Evolutionary conservation across 805 yeast genomes (phyloP), one percentile per base, ranked within the genome.

Genomic region (Nakazawaea ishiwadae): DNA sequence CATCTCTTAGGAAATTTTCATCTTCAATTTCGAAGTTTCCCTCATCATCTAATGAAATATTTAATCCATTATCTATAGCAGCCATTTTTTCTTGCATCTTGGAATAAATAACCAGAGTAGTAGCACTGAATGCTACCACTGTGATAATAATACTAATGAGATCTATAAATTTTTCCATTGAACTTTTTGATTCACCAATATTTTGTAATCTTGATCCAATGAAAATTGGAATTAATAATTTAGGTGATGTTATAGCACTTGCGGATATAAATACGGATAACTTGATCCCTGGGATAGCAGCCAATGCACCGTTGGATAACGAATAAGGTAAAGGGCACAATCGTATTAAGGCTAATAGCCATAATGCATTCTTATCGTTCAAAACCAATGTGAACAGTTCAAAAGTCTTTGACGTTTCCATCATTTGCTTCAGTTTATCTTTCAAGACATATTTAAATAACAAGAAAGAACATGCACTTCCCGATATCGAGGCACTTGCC

Each of bases 271-370:
- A 91, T 19, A 79, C 77, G 31, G 60, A 46, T 2, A 80, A 63
- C 0, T 81, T 68, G 10, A 91, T 70, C 14, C 86, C 84, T 0
- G 95, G 96, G 11, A 91, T 75, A 2, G 95, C 82, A 8, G 96
- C 93, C 49, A 93, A 69, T 0, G 96, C 97, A 4, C 96, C 97
- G 54, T 91, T 91, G 0, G 93, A 82, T 24, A 91, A 65, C 2
- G 96, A 88, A 57, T 89, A 93, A 0, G 98, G 98, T 52, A 91
- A 73, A 0, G 99, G 99, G 51, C 96, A 88, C 44, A 91, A 60
- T 42, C 97, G 69, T 21, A 91, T 72, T 55, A 91, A 66, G 39
- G 84, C 75, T 40, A 91, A 60, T 18, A 93, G 61, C 48, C 79
- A 58, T 44, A 89, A 72, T 44, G 79, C 75, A 49, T 83, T 81